A percentile compares a stretch with the other conserved stretches of the same genome.
Conservation (phyloP, 495 filamentous ascomycete genomes). For the Penicillium malachiteum region DNA sequence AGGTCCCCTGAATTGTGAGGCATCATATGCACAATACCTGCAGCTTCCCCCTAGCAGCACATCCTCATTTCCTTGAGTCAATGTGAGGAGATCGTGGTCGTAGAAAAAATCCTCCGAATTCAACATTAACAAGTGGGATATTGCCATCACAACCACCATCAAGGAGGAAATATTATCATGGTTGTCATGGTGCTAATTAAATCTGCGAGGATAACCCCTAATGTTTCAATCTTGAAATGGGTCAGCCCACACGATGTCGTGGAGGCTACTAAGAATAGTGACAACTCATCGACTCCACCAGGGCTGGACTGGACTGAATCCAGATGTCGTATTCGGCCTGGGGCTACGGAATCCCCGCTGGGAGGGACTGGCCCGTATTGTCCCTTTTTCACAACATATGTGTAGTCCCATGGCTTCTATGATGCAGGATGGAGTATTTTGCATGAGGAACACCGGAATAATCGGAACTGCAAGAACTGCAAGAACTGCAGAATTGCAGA, state of each 20-base stretch:
- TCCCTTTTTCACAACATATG: too few relatives aligned
- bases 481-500: too few relatives aligned
- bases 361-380: too few relatives aligned
- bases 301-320: conserved; percentile 3
- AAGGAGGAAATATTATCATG: not conserved
- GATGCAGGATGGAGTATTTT: too few relatives aligned
- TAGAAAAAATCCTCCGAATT: conserved; percentile 22
- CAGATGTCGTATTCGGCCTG: not conserved
- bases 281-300: conserved; percentile 14
- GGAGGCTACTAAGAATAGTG: conserved; percentile 2
- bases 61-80: conserved; percentile 22
- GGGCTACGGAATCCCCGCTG: too few relatives aligned
- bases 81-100: conserved; percentile 25
- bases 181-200: not conserved
- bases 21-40: conserved; percentile 18
- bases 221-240: not conserved
- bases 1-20: conserved; percentile 12
- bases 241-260: not conserved
- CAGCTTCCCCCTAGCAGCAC: conserved; percentile 12
- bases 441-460: too few relatives aligned
- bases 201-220: not conserved
- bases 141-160: too few relatives aligned
- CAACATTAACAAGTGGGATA: conserved; percentile 11
- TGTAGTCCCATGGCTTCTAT: too few relatives aligned
- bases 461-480: too few relatives aligned